These are phyloP conservation scores for Physcomitrellopsis africana DNA, from an alignment of 225 moss, liverwort and hornwort species.

Conservation along the genomic window DNA sequence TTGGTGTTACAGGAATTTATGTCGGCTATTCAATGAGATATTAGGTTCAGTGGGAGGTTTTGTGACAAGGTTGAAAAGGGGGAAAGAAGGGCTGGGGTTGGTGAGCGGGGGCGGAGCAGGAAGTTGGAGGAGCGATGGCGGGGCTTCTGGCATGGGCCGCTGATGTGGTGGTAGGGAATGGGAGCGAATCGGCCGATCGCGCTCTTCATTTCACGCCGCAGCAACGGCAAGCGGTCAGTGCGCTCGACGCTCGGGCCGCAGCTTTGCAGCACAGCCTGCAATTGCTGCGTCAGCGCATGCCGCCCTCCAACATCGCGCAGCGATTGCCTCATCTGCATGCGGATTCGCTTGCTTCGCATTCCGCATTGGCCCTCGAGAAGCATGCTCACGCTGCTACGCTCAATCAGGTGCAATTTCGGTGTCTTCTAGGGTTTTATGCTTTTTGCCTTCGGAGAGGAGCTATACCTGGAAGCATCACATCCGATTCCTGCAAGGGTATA, in stretches of 20 bases:
- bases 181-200: constrained; percentile 48
- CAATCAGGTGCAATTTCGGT: constrained; percentile 50
- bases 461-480: neutral
- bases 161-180: constrained; percentile 88
- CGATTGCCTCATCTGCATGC: constrained; percentile 82
- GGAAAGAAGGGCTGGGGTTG: too few relatives aligned
- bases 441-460: neutral
- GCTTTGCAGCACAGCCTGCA: constrained; percentile 70
- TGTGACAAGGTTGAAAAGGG: neutral
- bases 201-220: constrained; percentile 66
- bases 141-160: constrained; percentile 88
- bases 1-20: too few relatives aligned
- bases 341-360: constrained; percentile 73
- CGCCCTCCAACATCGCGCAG: constrained; percentile 72
- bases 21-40: too few relatives aligned
- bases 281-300: constrained; percentile 71
- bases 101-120: neutral
- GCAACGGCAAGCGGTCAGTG: constrained; percentile 66
- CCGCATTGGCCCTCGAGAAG: constrained; percentile 72
- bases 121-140: constrained; percentile 55
- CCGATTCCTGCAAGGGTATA: neutral
- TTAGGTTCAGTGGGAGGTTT: too few relatives aligned
- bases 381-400: constrained; percentile 76
- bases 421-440: constrained; percentile 32
- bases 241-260: constrained; percentile 70